Conservation (phyloP, 345 rosid species). For the Eucalyptus shirleyi region DNA sequence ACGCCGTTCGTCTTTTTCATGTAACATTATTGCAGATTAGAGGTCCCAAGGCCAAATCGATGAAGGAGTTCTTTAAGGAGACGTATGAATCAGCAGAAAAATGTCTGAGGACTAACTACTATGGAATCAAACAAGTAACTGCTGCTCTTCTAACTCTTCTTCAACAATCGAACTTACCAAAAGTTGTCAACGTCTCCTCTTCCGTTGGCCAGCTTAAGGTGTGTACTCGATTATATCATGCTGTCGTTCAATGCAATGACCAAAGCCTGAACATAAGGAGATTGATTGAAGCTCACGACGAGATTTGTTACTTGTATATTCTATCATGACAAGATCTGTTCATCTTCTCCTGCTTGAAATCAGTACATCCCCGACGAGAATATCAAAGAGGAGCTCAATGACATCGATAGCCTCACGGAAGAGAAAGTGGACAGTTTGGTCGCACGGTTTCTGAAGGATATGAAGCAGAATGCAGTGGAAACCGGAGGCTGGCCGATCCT, state of each 20-base stretch:
- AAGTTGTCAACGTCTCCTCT: constrained; percentile 6
- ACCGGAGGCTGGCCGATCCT: background rate
- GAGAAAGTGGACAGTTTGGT: constrained; percentile 7
- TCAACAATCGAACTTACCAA: background rate
- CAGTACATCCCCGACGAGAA: background rate
- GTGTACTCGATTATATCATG: background rate
- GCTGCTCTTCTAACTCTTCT: background rate
- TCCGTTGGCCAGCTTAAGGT: constrained; percentile 1
- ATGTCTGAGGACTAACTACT: constrained; percentile 7
- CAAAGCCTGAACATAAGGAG: background rate
- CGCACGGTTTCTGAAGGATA: background rate
- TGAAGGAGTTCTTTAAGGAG: background rate
- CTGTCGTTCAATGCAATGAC: background rate
- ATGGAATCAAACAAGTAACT: background rate
- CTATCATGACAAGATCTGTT: background rate
- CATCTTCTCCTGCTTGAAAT: background rate
- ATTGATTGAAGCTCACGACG: background rate
- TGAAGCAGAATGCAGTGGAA: background rate
- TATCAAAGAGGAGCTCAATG: background rate
- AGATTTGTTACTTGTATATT: background rate
- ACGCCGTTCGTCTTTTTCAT: background rate
- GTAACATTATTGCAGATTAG: background rate
- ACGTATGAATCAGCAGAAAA: background rate
- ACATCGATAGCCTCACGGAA: background rate
- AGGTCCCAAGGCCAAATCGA: background rate